Base-by-base conservation (phyloP, 768 basidiomycete species). In the Boletus rufocinnamomeus region DNA sequence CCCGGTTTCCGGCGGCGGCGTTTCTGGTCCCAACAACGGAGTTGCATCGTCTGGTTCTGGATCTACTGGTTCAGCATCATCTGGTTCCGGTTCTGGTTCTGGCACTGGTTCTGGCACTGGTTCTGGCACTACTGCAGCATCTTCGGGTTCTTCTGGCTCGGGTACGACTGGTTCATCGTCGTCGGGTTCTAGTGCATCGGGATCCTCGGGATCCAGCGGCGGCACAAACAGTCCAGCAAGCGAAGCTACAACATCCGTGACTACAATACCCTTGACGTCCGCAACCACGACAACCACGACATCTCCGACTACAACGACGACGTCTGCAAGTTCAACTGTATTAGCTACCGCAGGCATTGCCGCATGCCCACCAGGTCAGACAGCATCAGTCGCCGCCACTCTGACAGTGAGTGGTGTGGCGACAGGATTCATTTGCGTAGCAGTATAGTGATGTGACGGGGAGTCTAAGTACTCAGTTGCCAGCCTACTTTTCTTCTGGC, bases 341-440 rank as follows among this genome's bases (percentile, higher is more conserved):
- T 37, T 3, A 30, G 28, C 34, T 16, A 35, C 56, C 23, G 8
- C 46, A 3, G 19, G 40, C 5, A 34, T 13, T 1, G 0, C 44
- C 2, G 41, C 51, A 21, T 68, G 67, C 28, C 68, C 66, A 43
- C 11, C 65, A 25, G 66, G 68, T 32, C 32, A 55, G 48, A 67
- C 17, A 8, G 37, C 37, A 23, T 47, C 57, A 6, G 56, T 35
- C n/a, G n/a, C 21, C 0, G 59, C 40, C 23, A 49, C 50, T 17
- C 21, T 49, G 46, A n/a, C 32, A 4, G 38, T 40, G 4, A 28
- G 44, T 23, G 35, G 11, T 32, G 25, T 51, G 37, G 57, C 19
- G 40, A 16, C 30, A 6, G 60, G 21, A 4, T 8, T 17, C 17
- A 41, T 70, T 38, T 70, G 68, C 21, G 59, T 69, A 21, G 45